Base-by-base conservation (phyloP, 2,329 filamentous ascomycete genomes). In the Ophiocordyceps sinensis region DNA sequence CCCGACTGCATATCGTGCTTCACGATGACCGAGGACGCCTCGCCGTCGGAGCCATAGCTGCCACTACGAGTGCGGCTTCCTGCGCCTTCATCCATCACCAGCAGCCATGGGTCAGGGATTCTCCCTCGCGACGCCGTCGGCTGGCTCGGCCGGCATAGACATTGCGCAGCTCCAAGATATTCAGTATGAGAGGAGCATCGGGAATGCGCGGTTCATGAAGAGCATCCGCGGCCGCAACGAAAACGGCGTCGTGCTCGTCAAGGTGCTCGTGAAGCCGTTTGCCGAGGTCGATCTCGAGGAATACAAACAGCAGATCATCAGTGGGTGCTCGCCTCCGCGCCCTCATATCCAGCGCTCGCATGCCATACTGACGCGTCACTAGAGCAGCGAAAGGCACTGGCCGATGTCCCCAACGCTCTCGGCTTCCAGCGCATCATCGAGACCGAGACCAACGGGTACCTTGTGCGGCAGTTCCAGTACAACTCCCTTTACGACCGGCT, bases 401-500 rank as follows among this genome's bases (percentile, higher is more conserved):
- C 78, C 42, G 81, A 89, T 50, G 79, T 98, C 2, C 86, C 89
- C 28, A 98, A 98, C 64, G 87, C 87, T 37, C 69, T 98, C 45
- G 77, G 79, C 40, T 96, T 94, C 63, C 84, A 95, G 59, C 79
- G 87, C 46, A 81, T 94, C 45, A 73, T 95, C 53, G 91, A 98
- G 63, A 95, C 88, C 12, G 81, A 85, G 47, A 88, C 81, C 36
- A 88, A 88, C 56, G 91, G 88, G 38, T 94, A 94, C 57, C 75
- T 98, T 17, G 85, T 95, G 43, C 82, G 91, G 40, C 93, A 96
- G 62, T 96, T 85, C 58, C 79, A 96, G 45, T 91, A 96, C 63
- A 95, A 84, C 67, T 96, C 91, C 21, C 73, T 98, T 5, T 98
- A 98, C 64, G 91, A 98, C 64, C 84, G 91, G 41, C 78, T 98